phyloP scores from a whole-genome alignment of 2,329 filamentous ascomycete species.

The Aschersonia sp. region DNA sequence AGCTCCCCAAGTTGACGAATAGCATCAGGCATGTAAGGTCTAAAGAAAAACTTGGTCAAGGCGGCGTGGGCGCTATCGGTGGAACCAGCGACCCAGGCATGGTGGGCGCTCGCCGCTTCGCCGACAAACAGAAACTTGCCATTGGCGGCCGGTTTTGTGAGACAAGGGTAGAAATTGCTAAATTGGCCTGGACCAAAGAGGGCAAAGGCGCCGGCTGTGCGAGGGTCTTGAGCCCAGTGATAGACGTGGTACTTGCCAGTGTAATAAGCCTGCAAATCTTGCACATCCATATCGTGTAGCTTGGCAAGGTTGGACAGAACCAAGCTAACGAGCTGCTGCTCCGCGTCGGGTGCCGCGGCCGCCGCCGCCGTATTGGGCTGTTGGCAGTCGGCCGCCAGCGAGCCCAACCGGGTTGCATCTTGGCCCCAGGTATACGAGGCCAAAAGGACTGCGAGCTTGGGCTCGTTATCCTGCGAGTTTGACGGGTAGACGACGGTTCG shows the following conservation, averaged over 20 bases:
- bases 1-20: too few species aligned
- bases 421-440: conserved; percentile 21
- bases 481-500: conserved; percentile 21
- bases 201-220: background rate
- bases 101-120: background rate
- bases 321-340: background rate
- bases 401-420: conserved; percentile 17
- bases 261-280: background rate
- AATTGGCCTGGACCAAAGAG: background rate
- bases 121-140: background rate
- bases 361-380: too few species aligned
- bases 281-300: background rate
- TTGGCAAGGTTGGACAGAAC: background rate
- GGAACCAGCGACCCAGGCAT: background rate
- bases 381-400: too few species aligned
- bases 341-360: background rate
- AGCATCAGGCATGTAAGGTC: too few species aligned
- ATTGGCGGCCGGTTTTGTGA: background rate
- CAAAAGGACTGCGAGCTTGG: conserved; percentile 16
- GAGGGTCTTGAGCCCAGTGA: background rate
- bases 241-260: background rate
- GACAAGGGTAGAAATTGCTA: background rate
- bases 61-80: too few species aligned
- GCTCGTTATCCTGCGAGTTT: conserved; percentile 10
- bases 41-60: too few species aligned